A percentile compares a stretch with the other conserved stretches of the same genome.
Evolutionary conservation across 208 protist genomes (phyloP).

Genomic region (Trypanosoma grayi): DNA sequence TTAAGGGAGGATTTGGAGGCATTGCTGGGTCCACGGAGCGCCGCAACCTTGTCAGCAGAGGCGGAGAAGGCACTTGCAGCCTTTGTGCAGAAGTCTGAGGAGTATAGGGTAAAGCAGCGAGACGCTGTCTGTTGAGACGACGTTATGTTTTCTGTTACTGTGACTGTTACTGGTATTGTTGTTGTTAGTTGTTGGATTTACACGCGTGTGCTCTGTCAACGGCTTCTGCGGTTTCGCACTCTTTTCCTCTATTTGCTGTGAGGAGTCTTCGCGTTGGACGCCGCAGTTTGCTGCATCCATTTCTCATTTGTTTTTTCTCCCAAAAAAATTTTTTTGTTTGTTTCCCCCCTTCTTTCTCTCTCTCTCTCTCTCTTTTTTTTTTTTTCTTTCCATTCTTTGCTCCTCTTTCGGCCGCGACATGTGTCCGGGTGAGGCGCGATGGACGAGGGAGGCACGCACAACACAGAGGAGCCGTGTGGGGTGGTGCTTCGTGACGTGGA

Average conservation of each 20-base stretch:
- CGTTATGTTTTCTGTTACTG: neutral
- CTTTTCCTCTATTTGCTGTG: no score
- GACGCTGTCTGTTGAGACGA: slow-evolving; percentile 3
- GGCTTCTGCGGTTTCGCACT: no score
- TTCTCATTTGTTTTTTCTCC: neutral
- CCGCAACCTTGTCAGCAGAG: slow-evolving; percentile 24
- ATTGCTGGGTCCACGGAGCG: slow-evolving; percentile 46
- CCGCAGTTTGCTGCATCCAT: slow-evolving; percentile 5
- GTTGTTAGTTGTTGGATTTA: neutral
- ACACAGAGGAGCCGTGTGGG: neutral
- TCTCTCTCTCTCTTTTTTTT: slow-evolving; percentile 14
- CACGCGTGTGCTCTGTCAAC: no score
- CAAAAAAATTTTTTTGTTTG: no score
- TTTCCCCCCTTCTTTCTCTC: neutral
- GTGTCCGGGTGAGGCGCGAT: neutral
- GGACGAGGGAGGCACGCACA: slow-evolving; percentile 2
- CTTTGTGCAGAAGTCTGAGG: slow-evolving; percentile 55
- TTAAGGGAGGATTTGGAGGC: slow-evolving; percentile 63
- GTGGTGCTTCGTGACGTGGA: neutral
- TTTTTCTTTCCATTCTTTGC: slow-evolving; percentile 17
- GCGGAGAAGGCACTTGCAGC: slow-evolving; percentile 43
- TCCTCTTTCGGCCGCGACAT: neutral
- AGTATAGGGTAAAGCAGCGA: slow-evolving; percentile 27
- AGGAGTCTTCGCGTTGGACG: no score
- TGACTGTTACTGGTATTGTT: neutral